Evolutionary conservation across 768 basidiomycete species (phyloP).

Genomic region (Coprinellus micaceus): DNA sequence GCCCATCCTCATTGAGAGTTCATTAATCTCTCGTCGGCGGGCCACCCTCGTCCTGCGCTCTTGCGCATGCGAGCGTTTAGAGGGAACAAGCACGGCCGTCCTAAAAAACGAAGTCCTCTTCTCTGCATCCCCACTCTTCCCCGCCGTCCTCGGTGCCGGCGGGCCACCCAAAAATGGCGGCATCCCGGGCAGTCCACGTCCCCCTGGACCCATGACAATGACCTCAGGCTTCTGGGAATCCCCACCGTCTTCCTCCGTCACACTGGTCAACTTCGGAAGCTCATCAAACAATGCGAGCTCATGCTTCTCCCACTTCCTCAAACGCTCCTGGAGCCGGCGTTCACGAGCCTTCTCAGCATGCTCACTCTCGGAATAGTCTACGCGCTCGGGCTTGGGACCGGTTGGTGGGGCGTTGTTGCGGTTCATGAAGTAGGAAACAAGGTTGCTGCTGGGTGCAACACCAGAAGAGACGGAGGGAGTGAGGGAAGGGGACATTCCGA

Average conservation of each 20-base stretch:
- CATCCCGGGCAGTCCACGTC: slow-evolving; percentile 31
- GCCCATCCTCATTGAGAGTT: slow-evolving; percentile 80
- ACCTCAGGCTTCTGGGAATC: slow-evolving; percentile 38
- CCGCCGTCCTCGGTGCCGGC: slow-evolving; percentile 1
- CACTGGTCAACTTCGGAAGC: slow-evolving; percentile 48
- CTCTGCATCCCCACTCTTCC: slow-evolving; percentile 20
- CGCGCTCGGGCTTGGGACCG: slow-evolving; percentile 26
- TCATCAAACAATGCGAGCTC: slow-evolving; percentile 59
- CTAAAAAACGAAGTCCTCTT: slow-evolving; percentile 52
- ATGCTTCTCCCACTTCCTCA: slow-evolving; percentile 72
- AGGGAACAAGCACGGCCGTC: slow-evolving; percentile 66
- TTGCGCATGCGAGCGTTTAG: slow-evolving; percentile 44
- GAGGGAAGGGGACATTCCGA: slow-evolving; percentile 68
- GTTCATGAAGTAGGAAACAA: slow-evolving; percentile 46
- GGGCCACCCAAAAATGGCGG: slow-evolving; percentile 28
- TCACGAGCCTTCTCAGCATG: slow-evolving; percentile 63
- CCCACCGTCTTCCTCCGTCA: slow-evolving; percentile 34
- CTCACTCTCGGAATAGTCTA: slow-evolving; percentile 5
- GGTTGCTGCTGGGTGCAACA: slow-evolving; percentile 26
- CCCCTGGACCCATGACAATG: slow-evolving; percentile 45
- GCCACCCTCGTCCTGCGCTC: slow-evolving; percentile 58
- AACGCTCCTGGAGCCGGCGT: slow-evolving; percentile 63
- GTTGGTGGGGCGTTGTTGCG: slow-evolving; percentile 33
- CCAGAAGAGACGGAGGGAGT: slow-evolving; percentile 9
- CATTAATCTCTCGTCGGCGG: slow-evolving; percentile 73